Base-by-base conservation (phyloP, 2,329 filamentous ascomycete species). In the Volutella citrinella region DNA sequence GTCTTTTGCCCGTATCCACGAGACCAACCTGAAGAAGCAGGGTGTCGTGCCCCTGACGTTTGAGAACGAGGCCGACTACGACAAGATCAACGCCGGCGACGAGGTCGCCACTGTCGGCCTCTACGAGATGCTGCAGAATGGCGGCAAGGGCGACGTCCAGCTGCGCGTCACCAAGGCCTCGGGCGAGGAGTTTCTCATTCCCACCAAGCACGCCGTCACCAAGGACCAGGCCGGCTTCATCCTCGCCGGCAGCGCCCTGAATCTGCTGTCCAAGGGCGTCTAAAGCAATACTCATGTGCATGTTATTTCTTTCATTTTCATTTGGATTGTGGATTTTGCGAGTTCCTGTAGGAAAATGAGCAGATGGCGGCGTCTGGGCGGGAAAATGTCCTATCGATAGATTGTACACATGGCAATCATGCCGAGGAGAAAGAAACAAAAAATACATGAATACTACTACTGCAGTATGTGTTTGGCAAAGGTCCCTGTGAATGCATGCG, bases 21-120 rank as follows among this genome's bases (percentile, higher is more conserved):
- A 95, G 73, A 95, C 89, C 19, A 95, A 95, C 62, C 69, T 95
- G 48, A 95, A 95, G 80, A 95, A 95, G 70, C 93, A 98, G 69
- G 93, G 93, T 44, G 85, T 98, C 20, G 88, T 98, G 27, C 93
- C 93, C 3, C 72, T 98, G 52, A 96, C 88, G 0, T 95, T 98
- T 57, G 87, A 71, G 27, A 74, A 95, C 61, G 89, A 94, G 65
- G 74, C 77, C 14, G 93, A 97, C 63, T 97, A 96, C 60, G 87
- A 93, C 55, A 68, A 71, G 44, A 85, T 98, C 45, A 71, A 77
- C 32, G 89, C 90, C 0, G 87, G 89, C 45, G 93, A 98, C 59
- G 72, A 82, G 52, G 86, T 97, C 16, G 70, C 72, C 41, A 97
- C 91, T 0, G 75, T 89, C 22, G 93, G 93, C 0, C 66, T 98